Conservation (phyloP, 2,329 filamentous ascomycete genomes). For the Esteya vermicola region DNA sequence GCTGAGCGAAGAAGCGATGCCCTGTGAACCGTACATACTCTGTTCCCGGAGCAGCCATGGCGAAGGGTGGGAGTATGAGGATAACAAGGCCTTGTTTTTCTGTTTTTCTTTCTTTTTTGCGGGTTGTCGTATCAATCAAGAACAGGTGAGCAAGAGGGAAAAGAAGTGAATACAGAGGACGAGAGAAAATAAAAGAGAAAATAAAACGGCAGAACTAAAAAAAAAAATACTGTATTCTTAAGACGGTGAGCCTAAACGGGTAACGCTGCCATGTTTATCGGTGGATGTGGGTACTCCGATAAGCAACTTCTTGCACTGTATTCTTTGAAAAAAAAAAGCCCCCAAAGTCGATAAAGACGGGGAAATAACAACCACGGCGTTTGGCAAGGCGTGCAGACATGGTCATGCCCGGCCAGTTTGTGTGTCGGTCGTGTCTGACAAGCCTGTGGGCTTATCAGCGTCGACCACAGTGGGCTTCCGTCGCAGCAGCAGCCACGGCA, state of each 20-base stretch:
- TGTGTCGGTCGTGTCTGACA: constrained; percentile 12
- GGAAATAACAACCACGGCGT: neutral
- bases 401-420: constrained; percentile 6
- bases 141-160: neutral
- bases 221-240: neutral
- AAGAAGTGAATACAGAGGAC: neutral
- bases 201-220: neutral
- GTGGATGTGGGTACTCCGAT: too few species aligned
- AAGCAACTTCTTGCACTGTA: too few species aligned
- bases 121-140: too few species aligned
- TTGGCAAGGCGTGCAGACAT: constrained; percentile 9
- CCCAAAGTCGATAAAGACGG: constrained; percentile 4
- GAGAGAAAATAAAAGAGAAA: neutral
- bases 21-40: constrained; percentile 52
- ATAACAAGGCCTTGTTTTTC: too few species aligned
- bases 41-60: constrained; percentile 4
- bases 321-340: constrained; percentile 1
- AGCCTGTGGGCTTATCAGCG: constrained; percentile 4
- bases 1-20: constrained; percentile 68
- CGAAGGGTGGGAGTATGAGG: neutral
- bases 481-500: neutral
- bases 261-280: neutral
- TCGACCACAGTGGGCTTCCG: neutral
- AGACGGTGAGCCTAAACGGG: neutral
- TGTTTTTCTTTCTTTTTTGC: too few species aligned